Base-by-base conservation (phyloP, 2,329 filamentous ascomycete genomes). In the Xylariomycetidae sp. region DNA sequence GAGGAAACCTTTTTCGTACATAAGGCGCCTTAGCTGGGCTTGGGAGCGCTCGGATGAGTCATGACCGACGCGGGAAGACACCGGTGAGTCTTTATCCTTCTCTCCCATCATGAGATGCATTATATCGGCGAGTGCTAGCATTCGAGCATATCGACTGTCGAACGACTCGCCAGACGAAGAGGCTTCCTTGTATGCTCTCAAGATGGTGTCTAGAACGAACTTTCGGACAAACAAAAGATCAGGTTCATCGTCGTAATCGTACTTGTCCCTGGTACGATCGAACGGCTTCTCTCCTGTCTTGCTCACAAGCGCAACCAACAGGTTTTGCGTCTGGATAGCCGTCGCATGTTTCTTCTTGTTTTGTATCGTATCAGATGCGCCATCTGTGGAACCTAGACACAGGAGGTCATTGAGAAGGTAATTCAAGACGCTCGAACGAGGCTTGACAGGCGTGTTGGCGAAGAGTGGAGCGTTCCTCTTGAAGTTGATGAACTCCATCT, bases 401-500 rank as follows among this genome's bases (percentile, higher is more conserved):
- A 84, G 64, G 13, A 98, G 68, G 39, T 83, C 83, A 48, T 85
- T 88, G 30, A 98, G 76, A 22, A 98, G 71, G 53, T 98, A 98
- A 58, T 96, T 95, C 42, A 98, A 68, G 26, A 96, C 83, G 42
- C 85, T 88, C 9, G 90, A 89, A 25, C 92, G 80, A 35, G 92
- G 92, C 60, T 96, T 96, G 12, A 93, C 89, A 5, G 92, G 92
- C 2, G 92, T 96, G 34, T 79, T 80, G 9, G 82, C 82, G 47
- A 86, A 82, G 27, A 87, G 74, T 29, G 90, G 86, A 6, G 86
- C 82, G 53, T 89, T 95, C 40, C 90, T 82, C 46, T 93, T 96
- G 65, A 95, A 98, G 59, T 95, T 96, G 67, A 99, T 95, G 56
- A 99, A 96, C 56, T 98, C 93, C 26, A 98, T 78, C 69, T 99